phyloP scores from a whole-genome alignment of 2,329 filamentous ascomycete genomes.

The Paraphaeosphaeria sporulosa region DNA sequence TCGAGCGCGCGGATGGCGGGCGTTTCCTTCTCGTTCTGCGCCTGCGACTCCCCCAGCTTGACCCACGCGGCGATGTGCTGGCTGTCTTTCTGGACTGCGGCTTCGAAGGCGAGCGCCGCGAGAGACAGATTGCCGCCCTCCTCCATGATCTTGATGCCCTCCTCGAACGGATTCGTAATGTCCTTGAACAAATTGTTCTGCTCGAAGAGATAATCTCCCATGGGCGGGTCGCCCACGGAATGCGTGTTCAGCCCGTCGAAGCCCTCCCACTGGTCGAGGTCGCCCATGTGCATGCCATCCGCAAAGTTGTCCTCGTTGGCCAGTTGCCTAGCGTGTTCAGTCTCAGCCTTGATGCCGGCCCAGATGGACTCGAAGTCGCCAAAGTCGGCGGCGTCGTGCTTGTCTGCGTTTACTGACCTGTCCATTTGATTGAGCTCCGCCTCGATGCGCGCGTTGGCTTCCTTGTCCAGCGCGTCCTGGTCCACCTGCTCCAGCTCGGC shows the following conservation, averaged over 20 bases:
- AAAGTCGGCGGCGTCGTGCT: constrained; percentile 70
- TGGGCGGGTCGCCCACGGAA: constrained; percentile 72
- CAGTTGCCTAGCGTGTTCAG: constrained; percentile 73
- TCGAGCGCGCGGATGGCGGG: constrained; percentile 94
- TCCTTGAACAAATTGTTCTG: constrained; percentile 89
- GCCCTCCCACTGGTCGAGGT: constrained; percentile 80
- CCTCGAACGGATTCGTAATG: constrained; percentile 84
- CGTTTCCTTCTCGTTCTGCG: constrained; percentile 98
- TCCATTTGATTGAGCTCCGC: constrained; percentile 89
- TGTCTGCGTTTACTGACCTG: constrained; percentile 69
- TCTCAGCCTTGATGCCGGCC: constrained; percentile 81
- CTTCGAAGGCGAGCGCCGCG: constrained; percentile 93
- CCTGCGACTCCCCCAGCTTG: constrained; percentile 87
- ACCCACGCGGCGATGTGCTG: constrained; percentile 93
- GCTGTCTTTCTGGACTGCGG: constrained; percentile 88
- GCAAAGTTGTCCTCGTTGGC: constrained; percentile 70
- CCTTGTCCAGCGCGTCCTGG: constrained; percentile 62
- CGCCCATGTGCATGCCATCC: constrained; percentile 69
- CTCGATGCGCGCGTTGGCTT: constrained; percentile 80
- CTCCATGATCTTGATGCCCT: constrained; percentile 91
- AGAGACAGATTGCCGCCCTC: constrained; percentile 94
- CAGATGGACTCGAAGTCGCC: constrained; percentile 93
- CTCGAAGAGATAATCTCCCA: constrained; percentile 94
- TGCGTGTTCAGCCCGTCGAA: constrained; percentile 76
- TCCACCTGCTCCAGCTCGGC: constrained; percentile 80